Base-by-base conservation (phyloP, 2,329 filamentous ascomycete species). In the Monilinia aucupariae region DNA sequence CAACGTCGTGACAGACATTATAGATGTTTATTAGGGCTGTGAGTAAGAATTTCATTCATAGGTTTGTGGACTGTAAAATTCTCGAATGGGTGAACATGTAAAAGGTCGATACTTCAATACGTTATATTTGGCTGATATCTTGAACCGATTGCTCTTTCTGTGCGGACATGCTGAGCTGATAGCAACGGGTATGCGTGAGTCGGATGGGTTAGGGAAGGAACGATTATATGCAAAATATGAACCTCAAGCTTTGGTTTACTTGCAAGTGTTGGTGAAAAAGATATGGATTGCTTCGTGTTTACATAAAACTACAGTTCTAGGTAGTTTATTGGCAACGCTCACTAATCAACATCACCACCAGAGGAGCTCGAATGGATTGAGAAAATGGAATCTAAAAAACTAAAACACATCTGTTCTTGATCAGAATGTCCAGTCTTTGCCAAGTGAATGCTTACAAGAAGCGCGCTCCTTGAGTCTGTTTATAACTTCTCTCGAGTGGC, bases 1-100 rank as follows among this genome's bases (percentile, higher is more conserved):
- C 25, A 64, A 41, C 20, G 59, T 64, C n/a, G 59, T 50, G 59
- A 64, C 59, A 9, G 63, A 54, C 63, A 59, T 64, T 61, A 49
- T 34, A 22, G 61, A n/a, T 58, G 17, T 15, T 34, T 48, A 6
- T 56, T 56, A 58, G 47, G 22, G 49, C 58, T 47, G 50, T 48
- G 37, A 27, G n/a, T 60, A 59, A 49, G 30, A n/a, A 52, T 63
- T 12, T 37, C 15, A 17, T 34, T 59, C 55, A 60, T 63, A 63
- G 55, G 54, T 62, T 13, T 62, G 32, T 32, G 17, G 15, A 32
- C 43, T 37, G 50, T 61, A 15, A 20, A 27, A 60, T 12, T 51
- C 34, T 41, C 15, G 12, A 41, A 12, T 12, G 15, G 15, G 30
- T 43, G 22, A 58, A 34, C n/a, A 12, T 58, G 13, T 22, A n/a